These are phyloP conservation scores for Monosporascus sp. DNA, from an alignment of 2,329 filamentous ascomycete genomes.

Conservation along the genomic window DNA sequence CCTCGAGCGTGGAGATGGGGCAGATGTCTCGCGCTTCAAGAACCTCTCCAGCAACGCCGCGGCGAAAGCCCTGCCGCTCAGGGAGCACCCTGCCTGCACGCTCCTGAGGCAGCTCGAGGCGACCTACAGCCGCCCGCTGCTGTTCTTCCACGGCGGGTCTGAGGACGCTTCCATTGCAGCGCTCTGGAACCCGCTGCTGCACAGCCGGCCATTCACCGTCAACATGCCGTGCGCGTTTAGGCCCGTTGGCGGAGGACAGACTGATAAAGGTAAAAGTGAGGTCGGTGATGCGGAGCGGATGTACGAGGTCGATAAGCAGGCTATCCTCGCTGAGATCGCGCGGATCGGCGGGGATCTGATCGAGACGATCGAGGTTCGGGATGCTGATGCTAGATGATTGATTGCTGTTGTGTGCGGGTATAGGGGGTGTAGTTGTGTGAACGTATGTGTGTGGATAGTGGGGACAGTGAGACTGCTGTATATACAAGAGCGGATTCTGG, in stretches of 20 bases:
- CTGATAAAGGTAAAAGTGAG: constrained; percentile 18
- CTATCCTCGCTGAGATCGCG: constrained; percentile 68
- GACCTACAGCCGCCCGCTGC: constrained; percentile 62
- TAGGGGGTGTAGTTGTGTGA: too few relatives aligned
- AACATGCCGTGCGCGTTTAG: constrained; percentile 65
- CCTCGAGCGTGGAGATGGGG: constrained; percentile 32
- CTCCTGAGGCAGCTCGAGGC: constrained; percentile 64
- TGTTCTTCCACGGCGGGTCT: constrained; percentile 72
- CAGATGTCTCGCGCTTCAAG: constrained; percentile 60
- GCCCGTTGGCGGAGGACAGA: constrained; percentile 34
- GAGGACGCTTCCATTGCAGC: constrained; percentile 53
- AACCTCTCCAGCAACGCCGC: constrained; percentile 62
- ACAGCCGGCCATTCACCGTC: constrained; percentile 60
- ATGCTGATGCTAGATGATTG: background rate
- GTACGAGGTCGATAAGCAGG: constrained; percentile 62
- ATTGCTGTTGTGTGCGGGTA: too few relatives aligned
- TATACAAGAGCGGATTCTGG: too few relatives aligned
- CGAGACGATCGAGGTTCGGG: constrained; percentile 55
- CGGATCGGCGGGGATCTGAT: constrained; percentile 65
- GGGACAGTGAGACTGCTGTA: too few relatives aligned
- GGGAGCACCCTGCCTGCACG: constrained; percentile 55
- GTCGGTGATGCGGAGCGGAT: constrained; percentile 29
- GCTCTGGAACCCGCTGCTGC: constrained; percentile 54
- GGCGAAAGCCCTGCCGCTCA: constrained; percentile 39
- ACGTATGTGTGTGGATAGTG: too few relatives aligned